Conservation (phyloP, 768 basidiomycete genomes). For the Rubroboletus satanas region DNA sequence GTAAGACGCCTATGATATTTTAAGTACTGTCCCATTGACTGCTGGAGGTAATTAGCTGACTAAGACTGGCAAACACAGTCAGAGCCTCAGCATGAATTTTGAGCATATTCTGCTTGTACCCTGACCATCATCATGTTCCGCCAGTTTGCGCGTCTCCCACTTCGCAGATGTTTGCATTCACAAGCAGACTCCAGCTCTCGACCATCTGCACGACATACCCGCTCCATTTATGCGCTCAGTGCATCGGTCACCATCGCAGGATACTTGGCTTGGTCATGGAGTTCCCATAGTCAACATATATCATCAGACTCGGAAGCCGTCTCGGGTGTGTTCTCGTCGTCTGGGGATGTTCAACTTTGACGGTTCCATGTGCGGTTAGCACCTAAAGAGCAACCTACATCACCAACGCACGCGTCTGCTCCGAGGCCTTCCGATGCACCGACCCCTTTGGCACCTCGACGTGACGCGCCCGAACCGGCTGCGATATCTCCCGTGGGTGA, state of each 20-base stretch:
- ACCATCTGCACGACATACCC: conserved; percentile 25
- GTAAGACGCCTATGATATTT: no score
- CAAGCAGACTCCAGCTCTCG: conserved; percentile 21
- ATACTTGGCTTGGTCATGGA: conserved; percentile 48
- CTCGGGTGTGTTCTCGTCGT: conserved; percentile 21
- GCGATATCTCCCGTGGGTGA: conserved; percentile 1
- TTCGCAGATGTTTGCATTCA: conserved; percentile 54
- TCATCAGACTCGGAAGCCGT: conserved; percentile 42
- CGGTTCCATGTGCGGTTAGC: conserved; percentile 6
- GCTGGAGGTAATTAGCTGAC: no score
- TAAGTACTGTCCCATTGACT: no score
- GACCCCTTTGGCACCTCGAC: conserved; percentile 11
- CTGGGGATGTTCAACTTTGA: not conserved
- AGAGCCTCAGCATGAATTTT: no score
- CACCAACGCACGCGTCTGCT: conserved; percentile 1
- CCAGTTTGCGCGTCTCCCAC: conserved; percentile 48
- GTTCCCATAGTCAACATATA: conserved; percentile 39
- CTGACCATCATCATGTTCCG: conserved; percentile 60
- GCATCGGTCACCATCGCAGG: conserved; percentile 43
- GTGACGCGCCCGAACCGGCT: conserved; percentile 16
- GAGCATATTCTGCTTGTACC: no score
- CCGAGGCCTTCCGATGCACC: conserved; percentile 18
- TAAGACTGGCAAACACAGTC: no score
- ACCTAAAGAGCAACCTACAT: conserved; percentile 12
- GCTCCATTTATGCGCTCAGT: conserved; percentile 36